A percentile compares a stretch with the other conserved stretches of the same genome.
phyloP scores from a whole-genome alignment of 2,329 filamentous ascomycete genomes.

The Pseudocercospora fuligena region DNA sequence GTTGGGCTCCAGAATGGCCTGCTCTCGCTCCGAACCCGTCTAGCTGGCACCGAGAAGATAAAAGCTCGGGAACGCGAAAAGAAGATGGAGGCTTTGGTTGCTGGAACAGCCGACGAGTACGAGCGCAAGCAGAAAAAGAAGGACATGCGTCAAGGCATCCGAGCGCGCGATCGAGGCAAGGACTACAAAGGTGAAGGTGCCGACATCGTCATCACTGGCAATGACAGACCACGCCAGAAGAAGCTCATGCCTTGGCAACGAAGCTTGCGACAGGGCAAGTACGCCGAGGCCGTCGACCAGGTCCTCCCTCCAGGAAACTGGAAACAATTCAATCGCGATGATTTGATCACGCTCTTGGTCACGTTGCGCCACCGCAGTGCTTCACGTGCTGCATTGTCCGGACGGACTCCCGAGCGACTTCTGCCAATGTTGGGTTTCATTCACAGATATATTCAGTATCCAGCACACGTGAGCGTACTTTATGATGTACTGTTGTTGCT shows the following conservation, averaged over 20 bases:
- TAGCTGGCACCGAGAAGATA: conserved; percentile 79
- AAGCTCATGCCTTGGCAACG: conserved; percentile 78
- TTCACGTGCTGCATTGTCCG: conserved; percentile 76
- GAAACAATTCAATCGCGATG: conserved; percentile 37
- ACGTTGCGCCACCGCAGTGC: conserved; percentile 88
- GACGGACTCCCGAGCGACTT: conserved; percentile 79
- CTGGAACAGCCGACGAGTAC: conserved; percentile 77
- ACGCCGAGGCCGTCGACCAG: conserved; percentile 76
- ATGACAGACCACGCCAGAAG: conserved; percentile 66
- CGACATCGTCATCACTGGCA: conserved; percentile 84
- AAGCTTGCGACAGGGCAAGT: conserved; percentile 77
- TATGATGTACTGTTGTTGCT: conserved; percentile 82
- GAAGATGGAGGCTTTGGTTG: conserved; percentile 81
- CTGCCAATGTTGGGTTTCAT: conserved; percentile 85
- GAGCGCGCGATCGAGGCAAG: conserved; percentile 65
- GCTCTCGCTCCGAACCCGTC: conserved; percentile 86
- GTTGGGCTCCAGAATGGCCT: conserved; percentile 95
- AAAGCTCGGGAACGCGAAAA: conserved; percentile 77
- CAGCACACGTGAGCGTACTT: conserved; percentile 78
- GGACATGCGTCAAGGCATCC: conserved; percentile 64
- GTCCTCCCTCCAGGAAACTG: conserved; percentile 59
- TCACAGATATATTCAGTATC: conserved; percentile 78
- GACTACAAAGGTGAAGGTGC: conserved; percentile 83
- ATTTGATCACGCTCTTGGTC: conserved; percentile 75
- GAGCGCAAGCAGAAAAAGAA: conserved; percentile 72